Evolutionary conservation across 2,329 filamentous ascomycete genomes (phyloP).

Genomic region (Alternaria ventricosa): DNA sequence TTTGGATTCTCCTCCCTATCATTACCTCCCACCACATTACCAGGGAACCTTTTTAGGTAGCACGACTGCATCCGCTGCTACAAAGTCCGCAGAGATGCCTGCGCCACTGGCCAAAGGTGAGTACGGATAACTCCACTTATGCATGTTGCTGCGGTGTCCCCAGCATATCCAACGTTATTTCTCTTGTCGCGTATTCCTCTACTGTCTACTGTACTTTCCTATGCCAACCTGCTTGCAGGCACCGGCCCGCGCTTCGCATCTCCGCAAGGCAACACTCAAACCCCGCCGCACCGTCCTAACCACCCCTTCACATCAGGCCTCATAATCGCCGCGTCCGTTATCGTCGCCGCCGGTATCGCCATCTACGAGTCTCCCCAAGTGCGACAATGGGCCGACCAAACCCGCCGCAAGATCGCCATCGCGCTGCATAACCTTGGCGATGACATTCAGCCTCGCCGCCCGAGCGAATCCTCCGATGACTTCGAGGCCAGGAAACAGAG

Average conservation of each 20-base stretch:
- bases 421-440: slow-evolving; percentile 66
- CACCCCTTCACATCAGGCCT: slow-evolving; percentile 57
- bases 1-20: not conserved
- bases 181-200: not conserved
- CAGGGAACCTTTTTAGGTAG: not conserved
- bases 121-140: slow-evolving; percentile 28
- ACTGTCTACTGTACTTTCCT: not conserved
- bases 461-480: slow-evolving; percentile 41
- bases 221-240: slow-evolving; percentile 45
- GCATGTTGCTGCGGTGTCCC: slow-evolving; percentile 32
- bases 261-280: slow-evolving; percentile 8
- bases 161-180: not conserved
- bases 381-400: slow-evolving; percentile 67
- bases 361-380: slow-evolving; percentile 70
- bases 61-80: not conserved
- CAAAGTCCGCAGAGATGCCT: slow-evolving; percentile 35
- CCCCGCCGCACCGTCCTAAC: slow-evolving; percentile 33
- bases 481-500: slow-evolving; percentile 39
- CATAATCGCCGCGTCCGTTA: slow-evolving; percentile 66
- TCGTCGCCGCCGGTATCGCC: slow-evolving; percentile 68
- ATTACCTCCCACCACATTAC: not conserved
- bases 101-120: slow-evolving; percentile 52
- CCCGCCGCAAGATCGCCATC: slow-evolving; percentile 66
- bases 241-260: slow-evolving; percentile 27
- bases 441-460: slow-evolving; percentile 59